Base-by-base conservation (phyloP, 257 asterid species). In the Sherardia arvensis region DNA sequence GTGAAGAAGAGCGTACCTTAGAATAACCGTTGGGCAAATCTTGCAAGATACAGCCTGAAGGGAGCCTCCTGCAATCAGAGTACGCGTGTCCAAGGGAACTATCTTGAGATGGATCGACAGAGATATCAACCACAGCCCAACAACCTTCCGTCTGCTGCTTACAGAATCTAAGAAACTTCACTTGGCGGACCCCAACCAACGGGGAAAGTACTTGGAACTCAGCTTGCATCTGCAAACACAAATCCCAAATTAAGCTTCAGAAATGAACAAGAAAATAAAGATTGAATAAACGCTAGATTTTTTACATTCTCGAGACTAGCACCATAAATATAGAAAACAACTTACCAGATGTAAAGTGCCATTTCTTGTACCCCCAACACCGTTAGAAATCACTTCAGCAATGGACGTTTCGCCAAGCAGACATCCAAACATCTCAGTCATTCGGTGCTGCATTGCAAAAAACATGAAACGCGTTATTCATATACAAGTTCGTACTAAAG, bases 81-180 rank as follows among this genome's bases (percentile, higher is more conserved):
- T 66, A 32, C 15, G 70, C 27, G 9, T 71, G 77, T 51, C 78
- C 81, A 18, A 58, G 22, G 10, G 74, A 20, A 53, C 77, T 81
- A 53, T 78, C 88, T 65, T 75, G 75, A 12, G 77, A 59, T 59
- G 73, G 1, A 32, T 88, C 94, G 25, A 83, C 79, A 21, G 98
- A 88, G 61, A 88, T 81, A 56, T 91, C 98, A 67, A 91, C 98
- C 34, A 91, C 90, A 22, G 80, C 92, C 98, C 98, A 91, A 48
- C 62, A 70, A 60, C 84, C 91, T 30, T 81, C 91, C 23, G 83
- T 76, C 8, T 81, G 90, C 73, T 88, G 92, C 83, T 88, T 88
- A 79, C 94, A 86, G 77, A 83, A 88, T 30, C 98, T 91, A 53
- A 91, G 69, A 80, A 86, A 88, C 71, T 83, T 86, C 62, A 74